These are phyloP conservation scores for Botrytis elliptica DNA, from an alignment of 2,329 filamentous ascomycete genomes.

Conservation along the genomic window DNA sequence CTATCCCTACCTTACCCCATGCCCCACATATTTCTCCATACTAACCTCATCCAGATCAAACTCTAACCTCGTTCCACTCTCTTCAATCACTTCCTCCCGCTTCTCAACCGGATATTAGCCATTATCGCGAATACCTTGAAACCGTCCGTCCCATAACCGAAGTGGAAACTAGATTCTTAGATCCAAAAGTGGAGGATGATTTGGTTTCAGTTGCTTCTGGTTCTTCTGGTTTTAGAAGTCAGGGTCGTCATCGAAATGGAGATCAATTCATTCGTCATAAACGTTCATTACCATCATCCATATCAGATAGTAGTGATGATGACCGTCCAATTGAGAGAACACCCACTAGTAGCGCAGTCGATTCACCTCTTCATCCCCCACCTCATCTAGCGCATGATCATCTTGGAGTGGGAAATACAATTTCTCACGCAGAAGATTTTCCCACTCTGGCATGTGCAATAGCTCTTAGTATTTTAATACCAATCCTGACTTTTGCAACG, in stretches of 20 bases:
- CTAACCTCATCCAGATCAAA: constrained; percentile 47
- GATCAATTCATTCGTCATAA: constrained; percentile 21
- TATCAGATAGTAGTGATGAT: not conserved
- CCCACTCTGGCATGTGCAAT: constrained; percentile 45
- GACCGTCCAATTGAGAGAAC: not conserved
- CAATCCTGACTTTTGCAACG: constrained; percentile 57
- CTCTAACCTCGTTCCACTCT: constrained; percentile 57
- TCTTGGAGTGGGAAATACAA: constrained; percentile 17
- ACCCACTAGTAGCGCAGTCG: not conserved
- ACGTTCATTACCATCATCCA: constrained; percentile 7
- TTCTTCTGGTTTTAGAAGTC: not conserved
- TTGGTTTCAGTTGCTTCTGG: constrained; percentile 35
- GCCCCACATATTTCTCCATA: not conserved
- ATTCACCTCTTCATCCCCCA: constrained; percentile 16
- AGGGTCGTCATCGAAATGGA: constrained; percentile 15
- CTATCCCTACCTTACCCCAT: not conserved
- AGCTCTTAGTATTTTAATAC: constrained; percentile 54
- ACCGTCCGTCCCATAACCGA: constrained; percentile 55
- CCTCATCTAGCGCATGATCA: not conserved
- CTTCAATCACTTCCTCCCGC: constrained; percentile 52
- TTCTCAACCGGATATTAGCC: constrained; percentile 49
- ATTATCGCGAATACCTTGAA: constrained; percentile 56
- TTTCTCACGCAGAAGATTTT: constrained; percentile 37
- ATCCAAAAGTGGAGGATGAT: constrained; percentile 33
- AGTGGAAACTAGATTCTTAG: constrained; percentile 46